Evolutionary conservation across 495 filamentous ascomycete species (phyloP).

Genomic region (Amniculicola lignicola): DNA sequence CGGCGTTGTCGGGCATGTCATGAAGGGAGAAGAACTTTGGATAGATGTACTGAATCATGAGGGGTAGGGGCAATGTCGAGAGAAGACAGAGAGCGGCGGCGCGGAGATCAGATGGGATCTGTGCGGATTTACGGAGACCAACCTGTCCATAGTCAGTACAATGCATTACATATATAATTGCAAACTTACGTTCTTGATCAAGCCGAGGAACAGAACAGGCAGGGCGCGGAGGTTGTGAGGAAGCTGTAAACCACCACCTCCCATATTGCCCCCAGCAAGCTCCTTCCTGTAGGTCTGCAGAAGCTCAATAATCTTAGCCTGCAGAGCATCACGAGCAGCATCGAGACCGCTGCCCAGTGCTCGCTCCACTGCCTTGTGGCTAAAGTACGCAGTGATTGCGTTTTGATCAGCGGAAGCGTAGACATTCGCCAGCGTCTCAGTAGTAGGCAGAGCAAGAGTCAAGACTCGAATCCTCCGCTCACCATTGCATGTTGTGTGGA

Average conservation of each 20-base stretch:
- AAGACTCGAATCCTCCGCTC: slow-evolving; percentile 91
- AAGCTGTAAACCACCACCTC: slow-evolving; percentile 81
- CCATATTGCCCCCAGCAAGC: slow-evolving; percentile 91
- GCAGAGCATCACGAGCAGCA: slow-evolving; percentile 81
- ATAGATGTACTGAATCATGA: slow-evolving; percentile 88
- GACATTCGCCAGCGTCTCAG: slow-evolving; percentile 80
- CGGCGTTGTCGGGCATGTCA: slow-evolving; percentile 95
- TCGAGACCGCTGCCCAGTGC: slow-evolving; percentile 82
- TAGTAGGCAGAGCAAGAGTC: slow-evolving; percentile 90
- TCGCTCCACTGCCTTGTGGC: slow-evolving; percentile 94
- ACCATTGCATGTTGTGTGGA: slow-evolving; percentile 97
- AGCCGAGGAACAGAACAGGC: slow-evolving; percentile 82
- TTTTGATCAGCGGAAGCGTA: slow-evolving; percentile 94
- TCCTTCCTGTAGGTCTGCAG: slow-evolving; percentile 96
- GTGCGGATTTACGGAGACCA: slow-evolving; percentile 88
- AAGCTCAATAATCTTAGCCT: slow-evolving; percentile 87
- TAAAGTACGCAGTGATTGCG: slow-evolving; percentile 90
- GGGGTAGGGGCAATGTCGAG: slow-evolving; percentile 84
- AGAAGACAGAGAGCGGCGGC: slow-evolving; percentile 90
- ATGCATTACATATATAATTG: neutral
- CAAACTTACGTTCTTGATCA: slow-evolving; percentile 85
- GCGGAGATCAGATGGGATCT: slow-evolving; percentile 93
- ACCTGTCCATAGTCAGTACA: slow-evolving; percentile 54
- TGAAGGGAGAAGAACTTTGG: slow-evolving; percentile 45
- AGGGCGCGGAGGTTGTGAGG: slow-evolving; percentile 85